Evolutionary conservation across 192 early-diverging fungal species (phyloP), one percentile per base, ranked within the genome.

Genomic region (Coemansia aciculifera): DNA sequence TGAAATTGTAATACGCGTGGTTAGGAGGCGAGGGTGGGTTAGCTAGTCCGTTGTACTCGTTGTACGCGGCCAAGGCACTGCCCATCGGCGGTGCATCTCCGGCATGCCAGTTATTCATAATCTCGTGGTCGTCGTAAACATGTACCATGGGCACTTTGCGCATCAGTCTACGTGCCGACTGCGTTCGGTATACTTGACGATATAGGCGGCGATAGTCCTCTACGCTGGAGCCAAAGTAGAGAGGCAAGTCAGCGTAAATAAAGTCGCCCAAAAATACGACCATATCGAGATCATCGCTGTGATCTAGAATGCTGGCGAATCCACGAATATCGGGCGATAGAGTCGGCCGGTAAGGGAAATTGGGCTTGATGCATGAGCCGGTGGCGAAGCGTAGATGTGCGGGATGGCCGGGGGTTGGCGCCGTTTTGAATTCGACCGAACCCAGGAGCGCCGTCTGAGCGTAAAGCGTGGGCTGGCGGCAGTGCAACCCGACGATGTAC

Each of bases 81-180:
- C 59, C 67, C 74, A 81, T 80, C 7, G 81, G 81, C 38, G 59
- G 51, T 11, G 46, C 17, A 21, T 78, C 73, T 52, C 74, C 67
- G 24, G 40, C 29, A 49, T 83, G 75, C 85, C 85, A 86, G 73
- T 86, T 81, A 71, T 86, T 86, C 59, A 71, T 64, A 54, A 86
- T 78, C 64, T 86, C 85, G 42, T 86, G 85, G 72, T 86, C 85
- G 66, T 86, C 85, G 54, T 86, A 86, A 5, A 83, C 73, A 46
- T 83, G 77, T 10, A 80, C 49, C 74, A 71, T 81, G 17, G 85
- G 81, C 27, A 83, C 68, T 21, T 66, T 67, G 64, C 68, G 60
- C 65, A 79, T 5, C 19, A 78, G 71, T 13, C 65, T 59, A 7
- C 61, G 69, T 11, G 85, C 51, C 15, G 81, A 83, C 40, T 61